Evolutionary conservation across 2,329 filamentous ascomycete genomes (phyloP), one percentile per base, ranked within the genome.

Genomic region (Byssoonygena ceratinophila): DNA sequence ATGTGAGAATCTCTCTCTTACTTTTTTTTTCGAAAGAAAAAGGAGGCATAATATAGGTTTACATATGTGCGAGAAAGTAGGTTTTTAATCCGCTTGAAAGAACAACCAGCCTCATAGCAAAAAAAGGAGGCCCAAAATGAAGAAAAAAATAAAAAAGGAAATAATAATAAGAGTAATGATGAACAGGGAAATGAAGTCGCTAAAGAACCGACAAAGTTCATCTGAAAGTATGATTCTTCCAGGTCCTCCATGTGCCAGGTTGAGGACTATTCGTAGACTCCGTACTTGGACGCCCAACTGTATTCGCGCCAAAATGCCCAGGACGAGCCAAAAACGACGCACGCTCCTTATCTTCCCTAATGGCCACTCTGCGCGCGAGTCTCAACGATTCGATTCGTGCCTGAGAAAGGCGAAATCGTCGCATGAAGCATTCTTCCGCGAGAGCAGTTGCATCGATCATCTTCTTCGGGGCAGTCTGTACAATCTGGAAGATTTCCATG

Each of bases 401-500:
- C 66, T 95, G 88, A 61, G 82, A 89, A 16, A 96, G 74, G 61
- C 89, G 84, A 62, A 89, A 86, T 45, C 84, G 80, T 39, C 87
- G 81, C 59, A 83, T 82, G 66, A 92, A 90, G 58, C 86, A 94
- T 7, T 86, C 78, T 58, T 94, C 88, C 73, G 95, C 80, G 12
- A 97, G 72, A 1, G 73, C 73, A 61, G 94, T 95, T 51, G 85
- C 84, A 66, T 97, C 88, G 18, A 96, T 68, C 62, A 95, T 77
- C 51, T 79, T 79, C 50, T 91, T 79, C 0, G 91, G 91, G 27
- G 94, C 81, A 1, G 83, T 83, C 71, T 97, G 91, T 25, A 97
- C 89, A 2, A 94, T 83, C 64, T 94, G 88, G 68, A 96, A 96
- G 61, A 96, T 88, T 71, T 97, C 91, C 83, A 94, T 94, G 0